Percentiles rank a stretch among this genome's conserved stretches.
phyloP scores from a whole-genome alignment of 2,329 filamentous ascomycete genomes.

The Hymenoscyphus scutula region DNA sequence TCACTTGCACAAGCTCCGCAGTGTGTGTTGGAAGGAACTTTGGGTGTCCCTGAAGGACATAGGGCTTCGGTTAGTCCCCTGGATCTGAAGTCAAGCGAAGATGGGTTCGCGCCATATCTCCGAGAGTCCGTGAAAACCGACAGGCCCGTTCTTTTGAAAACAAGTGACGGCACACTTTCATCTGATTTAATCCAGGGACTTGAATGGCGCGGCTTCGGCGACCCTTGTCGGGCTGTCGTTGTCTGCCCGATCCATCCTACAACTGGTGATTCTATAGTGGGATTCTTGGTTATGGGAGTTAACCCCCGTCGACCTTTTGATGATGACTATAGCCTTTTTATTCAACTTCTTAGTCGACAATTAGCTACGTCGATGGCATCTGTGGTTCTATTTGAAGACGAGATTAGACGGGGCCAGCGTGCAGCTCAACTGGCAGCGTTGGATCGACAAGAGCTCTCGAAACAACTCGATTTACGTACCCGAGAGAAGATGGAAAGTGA shows the following conservation, averaged over 20 bases:
- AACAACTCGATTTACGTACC: slow-evolving; percentile 66
- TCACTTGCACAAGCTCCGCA: slow-evolving; percentile 60
- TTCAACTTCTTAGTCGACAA: slow-evolving; percentile 72
- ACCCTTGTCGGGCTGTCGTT: slow-evolving; percentile 67
- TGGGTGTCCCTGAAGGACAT: slow-evolving; percentile 67
- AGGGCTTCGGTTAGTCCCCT: slow-evolving; percentile 57
- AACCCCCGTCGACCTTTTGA: slow-evolving; percentile 79
- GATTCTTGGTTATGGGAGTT: slow-evolving; percentile 74
- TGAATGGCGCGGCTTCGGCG: slow-evolving; percentile 67
- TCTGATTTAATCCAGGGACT: slow-evolving; percentile 63
- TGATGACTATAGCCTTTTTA: slow-evolving; percentile 75
- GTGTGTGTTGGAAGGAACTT: slow-evolving; percentile 67
- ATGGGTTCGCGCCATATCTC: slow-evolving; percentile 75
- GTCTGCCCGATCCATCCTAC: slow-evolving; percentile 79
- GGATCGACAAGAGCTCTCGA: slow-evolving; percentile 73
- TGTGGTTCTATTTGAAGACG: slow-evolving; percentile 79
- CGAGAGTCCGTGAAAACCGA: slow-evolving; percentile 70
- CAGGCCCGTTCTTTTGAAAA: slow-evolving; percentile 64
- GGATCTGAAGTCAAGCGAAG: slow-evolving; percentile 66
- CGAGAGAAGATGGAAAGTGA: slow-evolving; percentile 66
- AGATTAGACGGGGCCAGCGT: slow-evolving; percentile 70
- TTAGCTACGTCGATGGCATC: slow-evolving; percentile 78
- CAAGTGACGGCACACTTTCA: slow-evolving; percentile 66
- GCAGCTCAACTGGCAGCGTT: slow-evolving; percentile 72
- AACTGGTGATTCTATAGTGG: slow-evolving; percentile 67